These are phyloP conservation scores for Fusarium nygamai DNA, from an alignment of 2,329 filamentous ascomycete species.

Conservation along the genomic window DNA sequence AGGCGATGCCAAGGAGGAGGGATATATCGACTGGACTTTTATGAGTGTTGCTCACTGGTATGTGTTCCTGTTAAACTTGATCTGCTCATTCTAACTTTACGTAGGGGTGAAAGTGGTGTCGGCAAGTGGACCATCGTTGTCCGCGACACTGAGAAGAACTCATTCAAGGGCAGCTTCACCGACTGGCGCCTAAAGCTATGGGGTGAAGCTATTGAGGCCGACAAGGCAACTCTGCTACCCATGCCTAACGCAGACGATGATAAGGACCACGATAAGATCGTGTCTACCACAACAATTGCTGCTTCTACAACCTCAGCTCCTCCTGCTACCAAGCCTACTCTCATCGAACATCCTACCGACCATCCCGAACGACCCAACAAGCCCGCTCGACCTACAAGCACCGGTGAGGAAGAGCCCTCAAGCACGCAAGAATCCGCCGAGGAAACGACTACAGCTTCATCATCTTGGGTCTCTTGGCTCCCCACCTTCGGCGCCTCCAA, in stretches of 20 bases:
- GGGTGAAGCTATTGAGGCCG: slow-evolving; percentile 85
- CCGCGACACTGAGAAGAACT: slow-evolving; percentile 84
- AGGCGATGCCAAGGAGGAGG: slow-evolving; percentile 71
- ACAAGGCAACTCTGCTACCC: slow-evolving; percentile 78
- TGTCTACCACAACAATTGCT: slow-evolving; percentile 63
- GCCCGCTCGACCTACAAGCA: slow-evolving; percentile 50
- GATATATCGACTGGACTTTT: slow-evolving; percentile 97
- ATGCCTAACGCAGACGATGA: slow-evolving; percentile 87
- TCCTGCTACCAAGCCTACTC: slow-evolving; percentile 55
- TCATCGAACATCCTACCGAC: slow-evolving; percentile 63
- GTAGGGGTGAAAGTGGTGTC: slow-evolving; percentile 84
- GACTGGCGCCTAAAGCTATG: slow-evolving; percentile 96
- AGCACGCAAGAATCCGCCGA: slow-evolving; percentile 46
- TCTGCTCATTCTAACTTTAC: slow-evolving; percentile 43
- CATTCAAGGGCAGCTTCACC: slow-evolving; percentile 78
- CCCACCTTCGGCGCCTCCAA: slow-evolving; percentile 91
- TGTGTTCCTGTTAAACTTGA: slow-evolving; percentile 43
- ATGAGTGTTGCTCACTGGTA: slow-evolving; percentile 98
- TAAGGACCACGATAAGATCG: slow-evolving; percentile 76
- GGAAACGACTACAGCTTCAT: slow-evolving; percentile 64
- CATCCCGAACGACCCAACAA: slow-evolving; percentile 73
- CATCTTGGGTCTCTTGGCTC: slow-evolving; percentile 84
- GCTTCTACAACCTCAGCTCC: slow-evolving; percentile 71
- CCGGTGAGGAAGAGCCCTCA: slow-evolving; percentile 43
- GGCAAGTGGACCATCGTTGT: slow-evolving; percentile 93